Conservation (phyloP, 1,284 basidiomycete genomes). For the Trametes pubescens region DNA sequence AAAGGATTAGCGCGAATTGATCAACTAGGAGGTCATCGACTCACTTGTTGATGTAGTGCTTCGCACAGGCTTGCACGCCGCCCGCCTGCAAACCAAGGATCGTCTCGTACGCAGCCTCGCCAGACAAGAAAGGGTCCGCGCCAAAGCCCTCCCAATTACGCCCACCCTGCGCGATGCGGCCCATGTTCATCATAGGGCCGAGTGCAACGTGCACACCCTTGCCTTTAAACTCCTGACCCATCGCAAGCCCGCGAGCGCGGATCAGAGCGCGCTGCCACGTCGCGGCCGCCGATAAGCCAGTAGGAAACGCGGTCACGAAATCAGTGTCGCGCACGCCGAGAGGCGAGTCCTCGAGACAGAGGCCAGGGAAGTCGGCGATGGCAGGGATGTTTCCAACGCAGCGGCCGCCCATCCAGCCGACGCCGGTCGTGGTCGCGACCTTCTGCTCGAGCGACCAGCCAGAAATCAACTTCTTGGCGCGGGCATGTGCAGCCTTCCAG, state of each 20-base stretch:
- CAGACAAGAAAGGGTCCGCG: constrained; percentile 77
- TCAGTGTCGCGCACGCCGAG: constrained; percentile 55
- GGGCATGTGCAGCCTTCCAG: constrained; percentile 50
- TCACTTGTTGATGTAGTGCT: constrained; percentile 79
- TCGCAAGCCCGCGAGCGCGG: constrained; percentile 73
- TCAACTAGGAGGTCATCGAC: no score
- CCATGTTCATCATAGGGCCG: constrained; percentile 77
- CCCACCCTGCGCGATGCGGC: constrained; percentile 70
- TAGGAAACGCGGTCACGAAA: constrained; percentile 68
- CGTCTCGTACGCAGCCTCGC: constrained; percentile 78
- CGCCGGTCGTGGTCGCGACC: constrained; percentile 50
- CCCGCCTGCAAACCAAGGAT: constrained; percentile 76
- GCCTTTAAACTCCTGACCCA: constrained; percentile 81
- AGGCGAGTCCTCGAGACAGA: constrained; percentile 71
- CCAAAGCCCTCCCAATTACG: constrained; percentile 91
- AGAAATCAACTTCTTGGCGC: constrained; percentile 48
- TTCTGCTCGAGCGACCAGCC: constrained; percentile 51
- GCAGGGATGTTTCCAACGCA: constrained; percentile 54
- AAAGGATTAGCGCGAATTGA: not conserved
- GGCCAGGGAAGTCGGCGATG: constrained; percentile 57
- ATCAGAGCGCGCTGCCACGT: constrained; percentile 75
- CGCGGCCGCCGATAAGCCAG: constrained; percentile 63
- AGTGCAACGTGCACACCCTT: constrained; percentile 83
- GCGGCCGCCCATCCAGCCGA: constrained; percentile 53
- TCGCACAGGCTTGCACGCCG: constrained; percentile 82